phyloP scores from a whole-genome alignment of 371 early-diverging fungal species.

The Sporodiniella umbellata region DNA sequence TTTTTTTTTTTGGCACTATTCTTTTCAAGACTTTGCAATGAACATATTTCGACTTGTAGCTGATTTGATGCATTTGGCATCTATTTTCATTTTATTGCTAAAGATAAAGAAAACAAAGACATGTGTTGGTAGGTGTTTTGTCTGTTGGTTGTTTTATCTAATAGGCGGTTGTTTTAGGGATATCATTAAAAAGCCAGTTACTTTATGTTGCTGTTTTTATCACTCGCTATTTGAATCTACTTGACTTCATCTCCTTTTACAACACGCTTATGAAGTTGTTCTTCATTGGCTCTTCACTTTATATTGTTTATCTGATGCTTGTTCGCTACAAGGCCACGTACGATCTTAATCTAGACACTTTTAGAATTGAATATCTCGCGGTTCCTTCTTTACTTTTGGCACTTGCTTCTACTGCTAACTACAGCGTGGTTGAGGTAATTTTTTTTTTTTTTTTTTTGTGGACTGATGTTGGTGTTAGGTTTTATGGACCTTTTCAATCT shows the following conservation, averaged over 20 bases:
- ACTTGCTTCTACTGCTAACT: conserved; percentile 71
- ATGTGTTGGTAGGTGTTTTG: conserved; percentile 84
- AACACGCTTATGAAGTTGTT: conserved; percentile 95
- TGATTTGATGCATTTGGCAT: conserved; percentile 94
- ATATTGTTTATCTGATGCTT: conserved; percentile 91
- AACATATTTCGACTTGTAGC: conserved; percentile 89
- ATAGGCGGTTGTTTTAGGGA: conserved; percentile 65
- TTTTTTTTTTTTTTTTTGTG: background rate
- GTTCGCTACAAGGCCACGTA: conserved; percentile 86
- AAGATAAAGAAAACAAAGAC: conserved; percentile 87
- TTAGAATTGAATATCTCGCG: conserved; percentile 84
- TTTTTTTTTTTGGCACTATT: no score
- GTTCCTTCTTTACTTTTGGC: conserved; percentile 76
- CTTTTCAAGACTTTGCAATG: no score
- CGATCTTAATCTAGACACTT: conserved; percentile 89
- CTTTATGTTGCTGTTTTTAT: conserved; percentile 91
- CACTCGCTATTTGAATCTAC: conserved; percentile 94
- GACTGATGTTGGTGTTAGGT: conserved; percentile 35
- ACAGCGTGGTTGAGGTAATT: conserved; percentile 68
- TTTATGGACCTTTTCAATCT: conserved; percentile 96
- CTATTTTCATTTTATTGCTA: conserved; percentile 86
- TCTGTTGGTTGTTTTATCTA: no score
- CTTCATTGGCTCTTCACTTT: conserved; percentile 83
- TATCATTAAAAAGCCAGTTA: conserved; percentile 96
- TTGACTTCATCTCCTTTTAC: conserved; percentile 82